These are phyloP conservation scores for Prunus persica DNA, from an alignment of 306 rosid genomes.

Conservation along the genomic window Prunus_persica_NCBIv2 NC_034013.1:3615501-3616000, in stretches of 20 bases:
- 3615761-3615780: conserved; percentile 85
- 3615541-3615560: neutral
- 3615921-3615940: neutral
- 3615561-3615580: neutral
- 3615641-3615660: conserved; percentile 73
- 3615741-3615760: conserved; percentile 82
- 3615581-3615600: conserved; percentile 20
- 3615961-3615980: neutral
- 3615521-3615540: neutral
- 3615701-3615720: conserved; percentile 86
- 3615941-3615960: neutral
- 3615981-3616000: neutral
- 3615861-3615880: conserved; percentile 96
- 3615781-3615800: conserved; percentile 93
- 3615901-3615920: neutral
- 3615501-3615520: neutral
- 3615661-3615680: conserved; percentile 83
- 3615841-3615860: conserved; percentile 79
- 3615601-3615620: conserved; percentile 60
- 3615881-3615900: conserved; percentile 6
- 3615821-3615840: conserved; percentile 88
- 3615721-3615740: conserved; percentile 85
- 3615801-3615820: conserved; percentile 89
- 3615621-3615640: conserved; percentile 73
- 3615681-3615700: conserved; percentile 79